phyloP scores from a whole-genome alignment of 176 grass and related monocot species.

The Oryza meridionalis region DNA sequence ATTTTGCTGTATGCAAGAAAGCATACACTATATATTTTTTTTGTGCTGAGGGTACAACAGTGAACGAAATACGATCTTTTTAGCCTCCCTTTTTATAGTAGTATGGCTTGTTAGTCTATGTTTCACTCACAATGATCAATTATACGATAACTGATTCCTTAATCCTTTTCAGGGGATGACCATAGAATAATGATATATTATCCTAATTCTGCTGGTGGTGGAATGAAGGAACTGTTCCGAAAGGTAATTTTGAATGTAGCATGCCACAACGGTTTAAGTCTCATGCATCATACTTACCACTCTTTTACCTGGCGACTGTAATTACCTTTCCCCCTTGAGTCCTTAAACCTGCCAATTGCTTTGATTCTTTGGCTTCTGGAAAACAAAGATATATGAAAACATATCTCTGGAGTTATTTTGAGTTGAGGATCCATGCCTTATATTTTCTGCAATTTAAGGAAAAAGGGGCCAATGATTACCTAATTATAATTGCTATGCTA shows the following conservation, averaged over 20 bases:
- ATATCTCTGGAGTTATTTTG: background rate
- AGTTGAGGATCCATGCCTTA: background rate
- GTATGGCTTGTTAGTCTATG: background rate
- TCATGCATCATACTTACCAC: slow-evolving; percentile 1
- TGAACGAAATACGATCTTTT: background rate
- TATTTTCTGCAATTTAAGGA: background rate
- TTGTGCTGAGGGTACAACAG: slow-evolving; percentile 1
- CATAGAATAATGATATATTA: slow-evolving; percentile 99
- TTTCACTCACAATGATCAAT: background rate
- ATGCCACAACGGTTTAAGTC: background rate
- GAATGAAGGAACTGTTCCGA: slow-evolving; percentile 97
- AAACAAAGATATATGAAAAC: background rate
- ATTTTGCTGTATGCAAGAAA: slow-evolving; percentile 21
- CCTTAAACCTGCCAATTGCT: slow-evolving; percentile 2
- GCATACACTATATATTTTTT: slow-evolving; percentile 2
- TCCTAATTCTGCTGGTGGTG: slow-evolving; percentile 96
- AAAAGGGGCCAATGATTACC: slow-evolving; percentile 18
- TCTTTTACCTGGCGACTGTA: background rate
- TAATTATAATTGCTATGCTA: slow-evolving; percentile 7
- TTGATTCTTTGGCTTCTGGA: slow-evolving; percentile 25
- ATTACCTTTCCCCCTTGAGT: background rate
- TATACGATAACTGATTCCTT: slow-evolving; percentile 2
- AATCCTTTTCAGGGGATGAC: slow-evolving; percentile 67
- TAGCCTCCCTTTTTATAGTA: slow-evolving; percentile 23
- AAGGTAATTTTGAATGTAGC: slow-evolving; percentile 61